phyloP scores from a whole-genome alignment of 2,329 filamentous ascomycete genomes.

The Didymellaceae sp. region DNA sequence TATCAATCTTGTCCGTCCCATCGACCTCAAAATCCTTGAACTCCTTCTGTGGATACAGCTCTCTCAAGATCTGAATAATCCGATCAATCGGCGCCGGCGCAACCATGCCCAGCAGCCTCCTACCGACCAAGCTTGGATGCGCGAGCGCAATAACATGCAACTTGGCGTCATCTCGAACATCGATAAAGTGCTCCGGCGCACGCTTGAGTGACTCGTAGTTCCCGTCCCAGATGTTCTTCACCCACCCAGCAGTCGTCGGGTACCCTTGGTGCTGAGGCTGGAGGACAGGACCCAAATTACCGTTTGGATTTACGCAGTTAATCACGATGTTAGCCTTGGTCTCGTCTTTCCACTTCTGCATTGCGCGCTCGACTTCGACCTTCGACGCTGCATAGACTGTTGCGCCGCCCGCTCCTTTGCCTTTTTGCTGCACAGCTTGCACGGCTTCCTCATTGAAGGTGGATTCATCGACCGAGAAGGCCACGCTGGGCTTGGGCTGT shows the following conservation, averaged over 20 bases:
- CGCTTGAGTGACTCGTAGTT: constrained; percentile 33
- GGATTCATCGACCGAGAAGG: constrained; percentile 41
- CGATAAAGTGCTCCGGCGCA: constrained; percentile 29
- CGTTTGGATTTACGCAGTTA: constrained; percentile 48
- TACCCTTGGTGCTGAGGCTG: constrained; percentile 42
- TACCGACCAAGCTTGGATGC: constrained; percentile 52
- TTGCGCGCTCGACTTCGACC: constrained; percentile 53
- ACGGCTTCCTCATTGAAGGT: constrained; percentile 50
- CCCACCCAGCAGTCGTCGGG: constrained; percentile 40
- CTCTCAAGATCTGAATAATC: constrained; percentile 49
- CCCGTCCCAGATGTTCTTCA: constrained; percentile 29
- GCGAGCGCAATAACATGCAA: constrained; percentile 62
- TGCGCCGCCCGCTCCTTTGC: background rate
- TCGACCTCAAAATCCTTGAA: constrained; percentile 37
- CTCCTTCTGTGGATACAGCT: constrained; percentile 49
- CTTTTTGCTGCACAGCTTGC: constrained; percentile 33
- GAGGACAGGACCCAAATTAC: constrained; percentile 48
- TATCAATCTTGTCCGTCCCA: constrained; percentile 27
- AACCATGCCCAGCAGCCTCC: constrained; percentile 63
- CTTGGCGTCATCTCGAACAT: constrained; percentile 46
- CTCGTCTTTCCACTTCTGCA: constrained; percentile 56
- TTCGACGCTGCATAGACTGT: constrained; percentile 57
- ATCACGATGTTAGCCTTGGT: constrained; percentile 54
- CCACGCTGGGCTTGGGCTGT: constrained; percentile 43
- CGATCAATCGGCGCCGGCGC: constrained; percentile 56